Conservation (phyloP, 495 filamentous ascomycete species). For the Delitschia confertaspora region DNA sequence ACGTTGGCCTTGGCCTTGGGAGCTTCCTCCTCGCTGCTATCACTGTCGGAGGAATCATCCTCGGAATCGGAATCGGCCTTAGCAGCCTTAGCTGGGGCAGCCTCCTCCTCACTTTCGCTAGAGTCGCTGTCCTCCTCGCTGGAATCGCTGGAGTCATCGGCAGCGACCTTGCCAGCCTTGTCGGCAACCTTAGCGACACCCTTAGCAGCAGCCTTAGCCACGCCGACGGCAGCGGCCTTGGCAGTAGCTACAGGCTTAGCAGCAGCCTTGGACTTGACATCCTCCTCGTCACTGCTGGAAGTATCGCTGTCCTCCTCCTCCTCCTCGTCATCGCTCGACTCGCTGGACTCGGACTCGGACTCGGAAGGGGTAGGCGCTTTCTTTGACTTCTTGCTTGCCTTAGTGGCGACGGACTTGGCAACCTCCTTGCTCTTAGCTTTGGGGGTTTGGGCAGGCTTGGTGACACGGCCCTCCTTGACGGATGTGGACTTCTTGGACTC, state of each 20-base stretch:
- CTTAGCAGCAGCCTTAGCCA: conserved; percentile 29
- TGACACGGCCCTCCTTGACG: conserved; percentile 43
- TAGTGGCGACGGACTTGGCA: conserved; percentile 35
- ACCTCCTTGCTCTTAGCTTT: conserved; percentile 38
- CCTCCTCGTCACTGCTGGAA: conserved; percentile 23
- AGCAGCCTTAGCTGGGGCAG: conserved; percentile 26
- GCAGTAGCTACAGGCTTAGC: conserved; percentile 31
- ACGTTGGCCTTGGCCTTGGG: conserved; percentile 21
- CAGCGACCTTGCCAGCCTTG: conserved; percentile 22
- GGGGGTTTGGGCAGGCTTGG: conserved; percentile 35
- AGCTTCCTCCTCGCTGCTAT: conserved; percentile 16
- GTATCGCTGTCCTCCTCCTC: conserved; percentile 24
- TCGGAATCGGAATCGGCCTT: conserved; percentile 15
- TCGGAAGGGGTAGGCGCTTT: conserved; percentile 41
- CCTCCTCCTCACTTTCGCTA: conserved; percentile 33
- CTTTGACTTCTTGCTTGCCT: conserved; percentile 47
- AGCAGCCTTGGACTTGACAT: conserved; percentile 25
- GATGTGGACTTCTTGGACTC: conserved; percentile 18
- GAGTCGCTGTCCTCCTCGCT: conserved; percentile 26
- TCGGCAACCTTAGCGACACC: conserved; percentile 29
- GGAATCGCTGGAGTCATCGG: conserved; percentile 31
- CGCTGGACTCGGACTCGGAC: conserved; percentile 34
- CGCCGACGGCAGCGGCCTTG: conserved; percentile 22
- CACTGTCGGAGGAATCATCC: conserved; percentile 21
- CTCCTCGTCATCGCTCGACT: conserved; percentile 35